Evolutionary conservation across 2,329 filamentous ascomycete species (phyloP).

Genomic region (Macrophomina pseudophaseolina): DNA sequence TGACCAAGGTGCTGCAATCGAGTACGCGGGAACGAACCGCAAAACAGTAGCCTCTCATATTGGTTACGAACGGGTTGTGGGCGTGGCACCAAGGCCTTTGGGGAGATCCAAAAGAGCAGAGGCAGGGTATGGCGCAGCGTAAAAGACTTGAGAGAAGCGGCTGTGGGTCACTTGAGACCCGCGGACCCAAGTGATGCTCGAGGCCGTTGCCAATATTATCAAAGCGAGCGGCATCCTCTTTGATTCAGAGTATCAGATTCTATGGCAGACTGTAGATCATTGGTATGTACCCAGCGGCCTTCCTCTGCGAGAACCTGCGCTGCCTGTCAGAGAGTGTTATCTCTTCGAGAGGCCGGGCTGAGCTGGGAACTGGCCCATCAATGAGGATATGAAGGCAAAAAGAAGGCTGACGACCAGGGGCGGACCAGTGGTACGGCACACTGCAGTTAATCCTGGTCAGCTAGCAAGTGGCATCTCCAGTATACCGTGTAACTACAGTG

Average conservation of each 20-base stretch:
- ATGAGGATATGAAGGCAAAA: slow-evolving; percentile 1
- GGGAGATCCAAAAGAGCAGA: not conserved
- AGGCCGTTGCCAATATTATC: not conserved
- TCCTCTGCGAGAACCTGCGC: slow-evolving; percentile 5
- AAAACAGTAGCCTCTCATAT: slow-evolving; percentile 8
- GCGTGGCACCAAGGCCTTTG: not conserved
- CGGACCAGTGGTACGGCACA: not conserved
- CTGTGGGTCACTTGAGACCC: slow-evolving; percentile 5
- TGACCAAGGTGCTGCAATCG: slow-evolving; percentile 19
- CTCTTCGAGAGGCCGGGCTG: not conserved
- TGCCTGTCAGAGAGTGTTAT: slow-evolving; percentile 18
- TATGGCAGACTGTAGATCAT: not conserved
- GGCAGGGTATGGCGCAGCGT: not conserved
- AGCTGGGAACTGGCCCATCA: not conserved
- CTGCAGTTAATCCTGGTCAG: slow-evolving; percentile 9
- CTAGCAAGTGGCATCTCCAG: not conserved
- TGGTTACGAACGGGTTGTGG: slow-evolving; percentile 1
- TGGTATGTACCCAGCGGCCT: not conserved
- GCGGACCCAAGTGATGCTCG: not conserved
- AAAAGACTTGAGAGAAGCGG: not conserved
- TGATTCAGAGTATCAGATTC: not conserved
- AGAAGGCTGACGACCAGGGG: not conserved
- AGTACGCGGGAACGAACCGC: slow-evolving; percentile 19
- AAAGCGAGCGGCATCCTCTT: not conserved
- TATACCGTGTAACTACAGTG: not conserved